Evolutionary conservation across 306 rosid species (phyloP).

Genomic region (Carpinus viminea): DNA sequence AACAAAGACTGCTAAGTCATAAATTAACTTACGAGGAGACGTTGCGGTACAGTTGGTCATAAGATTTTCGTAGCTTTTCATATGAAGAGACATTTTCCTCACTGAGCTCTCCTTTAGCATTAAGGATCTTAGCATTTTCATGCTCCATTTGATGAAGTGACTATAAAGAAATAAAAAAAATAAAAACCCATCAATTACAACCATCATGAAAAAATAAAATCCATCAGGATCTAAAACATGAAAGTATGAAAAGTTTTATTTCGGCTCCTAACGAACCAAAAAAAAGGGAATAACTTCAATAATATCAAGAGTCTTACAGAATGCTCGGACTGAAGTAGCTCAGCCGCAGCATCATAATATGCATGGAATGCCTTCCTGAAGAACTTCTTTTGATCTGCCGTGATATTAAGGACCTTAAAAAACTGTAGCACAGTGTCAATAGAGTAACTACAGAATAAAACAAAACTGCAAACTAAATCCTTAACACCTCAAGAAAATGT

Average conservation of each 20-base stretch:
- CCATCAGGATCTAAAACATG: constrained; percentile 13
- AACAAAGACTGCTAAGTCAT: constrained; percentile 10
- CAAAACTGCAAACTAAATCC: constrained; percentile 10
- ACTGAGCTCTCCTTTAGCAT: constrained; percentile 95
- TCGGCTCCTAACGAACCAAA: constrained; percentile 13
- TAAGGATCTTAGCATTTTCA: constrained; percentile 92
- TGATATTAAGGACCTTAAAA: constrained; percentile 84
- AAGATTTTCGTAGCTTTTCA: constrained; percentile 96
- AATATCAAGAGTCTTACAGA: constrained; percentile 55
- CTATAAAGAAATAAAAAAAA: constrained; percentile 41
- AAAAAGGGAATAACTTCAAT: constrained; percentile 3
- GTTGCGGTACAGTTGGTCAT: constrained; percentile 83
- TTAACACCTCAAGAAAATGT: constrained; percentile 13
- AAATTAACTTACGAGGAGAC: constrained; percentile 82
- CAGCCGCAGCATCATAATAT: constrained; percentile 84
- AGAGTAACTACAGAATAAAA: constrained; percentile 29
- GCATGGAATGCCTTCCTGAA: constrained; percentile 77
- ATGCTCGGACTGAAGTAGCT: constrained; percentile 95
- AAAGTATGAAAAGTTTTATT: background rate
- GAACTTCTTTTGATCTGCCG: constrained; percentile 86
- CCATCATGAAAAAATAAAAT: background rate
- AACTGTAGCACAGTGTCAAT: constrained; percentile 63
- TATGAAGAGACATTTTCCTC: constrained; percentile 83
- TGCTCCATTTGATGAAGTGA: constrained; percentile 92
- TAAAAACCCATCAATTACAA: constrained; percentile 29